Percentiles rank a stretch among this genome's conserved stretches.
phyloP scores from a whole-genome alignment of 257 asterid species.

The Lycium barbarum region DNA sequence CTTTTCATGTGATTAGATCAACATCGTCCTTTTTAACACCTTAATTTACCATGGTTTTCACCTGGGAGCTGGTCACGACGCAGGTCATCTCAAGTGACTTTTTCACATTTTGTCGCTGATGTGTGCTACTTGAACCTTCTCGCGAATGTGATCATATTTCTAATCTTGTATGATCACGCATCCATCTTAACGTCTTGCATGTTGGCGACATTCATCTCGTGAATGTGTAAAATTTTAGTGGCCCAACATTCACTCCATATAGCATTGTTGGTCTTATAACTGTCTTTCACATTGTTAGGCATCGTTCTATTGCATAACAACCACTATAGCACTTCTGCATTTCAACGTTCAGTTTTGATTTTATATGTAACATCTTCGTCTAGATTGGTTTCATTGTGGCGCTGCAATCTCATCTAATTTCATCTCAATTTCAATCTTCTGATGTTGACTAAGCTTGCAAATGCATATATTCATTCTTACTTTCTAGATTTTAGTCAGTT shows the following conservation, averaged over 20 bases:
- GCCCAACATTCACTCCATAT: not conserved
- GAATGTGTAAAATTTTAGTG: not conserved
- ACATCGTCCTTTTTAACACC: not conserved
- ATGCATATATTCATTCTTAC: not conserved
- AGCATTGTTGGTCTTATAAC: not conserved
- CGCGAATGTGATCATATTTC: not conserved
- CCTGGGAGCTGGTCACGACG: not conserved
- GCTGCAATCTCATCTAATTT: not conserved
- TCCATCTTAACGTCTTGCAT: not conserved
- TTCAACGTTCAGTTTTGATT: not conserved
- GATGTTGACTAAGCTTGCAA: not conserved
- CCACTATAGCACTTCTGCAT: not conserved
- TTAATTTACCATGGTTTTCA: not conserved
- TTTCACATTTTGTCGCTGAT: not conserved
- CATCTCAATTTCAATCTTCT: not conserved
- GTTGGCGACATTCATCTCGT: not conserved
- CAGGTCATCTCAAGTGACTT: not conserved
- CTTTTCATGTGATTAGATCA: not conserved
- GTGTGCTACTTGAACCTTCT: constrained; percentile 9
- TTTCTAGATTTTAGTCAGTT: not conserved
- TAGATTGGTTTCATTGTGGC: not conserved
- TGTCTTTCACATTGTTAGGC: not conserved
- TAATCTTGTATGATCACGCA: constrained; percentile 7
- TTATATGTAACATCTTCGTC: not conserved
- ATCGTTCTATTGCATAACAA: not conserved